Evolutionary conservation across 176 grass and related monocot species (phyloP), one percentile per base, ranked within the genome.

Genomic region (Eragrostis curvula): DNA sequence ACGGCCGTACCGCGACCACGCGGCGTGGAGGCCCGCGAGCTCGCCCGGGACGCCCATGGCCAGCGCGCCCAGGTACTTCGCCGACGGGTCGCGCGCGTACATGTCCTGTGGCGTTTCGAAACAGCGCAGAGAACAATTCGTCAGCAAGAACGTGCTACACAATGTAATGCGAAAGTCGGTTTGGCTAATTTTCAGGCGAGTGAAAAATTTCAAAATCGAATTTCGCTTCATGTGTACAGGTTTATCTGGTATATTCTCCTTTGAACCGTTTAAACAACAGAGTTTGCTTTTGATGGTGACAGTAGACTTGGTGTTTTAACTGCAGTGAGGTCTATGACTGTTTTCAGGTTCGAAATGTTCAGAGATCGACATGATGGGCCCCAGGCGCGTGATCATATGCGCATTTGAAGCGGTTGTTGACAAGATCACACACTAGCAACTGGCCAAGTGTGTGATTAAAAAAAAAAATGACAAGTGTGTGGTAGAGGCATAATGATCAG

Each of bases 41-140:
- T 97, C 95, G 14, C 95, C 95, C 3, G 95, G 95, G 23, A 97
- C 79, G n/a, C 92, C 92, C 92, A 92, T 90, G 25, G 95, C 78
- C 2, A 94, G 81, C 40, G 88, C 90, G 46, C 95, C 95, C 77
- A 44, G 66, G 73, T 6, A 79, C 85, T 94, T 97, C 5, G 80
- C 46, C 16, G 64, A 48, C 50, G 84, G 95, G 25, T 97, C 87
- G 5, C 67, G 55, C 3, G 82, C 77, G 55, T 97, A 97, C 95
- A 97, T 98, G 82, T 77, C 80, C 96, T 97, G 55, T 0, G 15
- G 17, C 17, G 89, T 24, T 9, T 25, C 21, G 41, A 28, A 63
- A 6, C 9, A 30, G 1, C 10, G 15, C 23, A 0, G 40, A 15
- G 15, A 23, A 12, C 5, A 65, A 39, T 8, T 6, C 43, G n/a